Percentiles rank a stretch among this genome's conserved stretches.
Evolutionary conservation across 2,329 filamentous ascomycete genomes (phyloP).

Genomic region (Clarireedia paspali): DNA sequence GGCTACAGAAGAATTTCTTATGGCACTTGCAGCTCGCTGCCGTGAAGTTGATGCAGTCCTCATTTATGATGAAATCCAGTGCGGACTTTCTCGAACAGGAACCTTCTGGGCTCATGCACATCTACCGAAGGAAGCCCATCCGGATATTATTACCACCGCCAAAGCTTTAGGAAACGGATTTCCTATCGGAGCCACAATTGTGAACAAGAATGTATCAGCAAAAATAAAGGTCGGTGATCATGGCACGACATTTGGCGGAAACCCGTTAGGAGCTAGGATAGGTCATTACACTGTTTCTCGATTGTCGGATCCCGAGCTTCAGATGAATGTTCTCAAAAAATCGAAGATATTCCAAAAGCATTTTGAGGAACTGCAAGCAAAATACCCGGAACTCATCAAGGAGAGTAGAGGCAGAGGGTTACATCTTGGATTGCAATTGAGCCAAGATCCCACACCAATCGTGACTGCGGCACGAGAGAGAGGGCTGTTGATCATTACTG

Average conservation of each 20-base stretch:
- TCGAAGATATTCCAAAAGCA: constrained; percentile 50
- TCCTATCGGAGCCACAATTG: constrained; percentile 78
- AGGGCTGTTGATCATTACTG: constrained; percentile 84
- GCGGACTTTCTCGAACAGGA: constrained; percentile 81
- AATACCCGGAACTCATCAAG: constrained; percentile 62
- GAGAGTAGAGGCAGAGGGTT: constrained; percentile 80
- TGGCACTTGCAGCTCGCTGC: constrained; percentile 76
- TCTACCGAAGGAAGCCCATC: constrained; percentile 73
- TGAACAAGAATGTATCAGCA: constrained; percentile 53
- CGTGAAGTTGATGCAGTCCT: constrained; percentile 81
- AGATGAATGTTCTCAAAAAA: constrained; percentile 63
- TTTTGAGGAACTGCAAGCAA: constrained; percentile 47
- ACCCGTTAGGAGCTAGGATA: constrained; percentile 60
- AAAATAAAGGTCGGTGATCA: constrained; percentile 61
- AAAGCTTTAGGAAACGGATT: constrained; percentile 97
- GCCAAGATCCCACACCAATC: constrained; percentile 62
- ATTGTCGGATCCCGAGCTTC: constrained; percentile 63
- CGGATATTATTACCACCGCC: constrained; percentile 87
- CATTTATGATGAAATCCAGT: constrained; percentile 97
- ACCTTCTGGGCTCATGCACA: constrained; percentile 79
- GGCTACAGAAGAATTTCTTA: constrained; percentile 74
- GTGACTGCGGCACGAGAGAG: constrained; percentile 81
- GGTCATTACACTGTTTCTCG: constrained; percentile 79
- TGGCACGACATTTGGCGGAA: constrained; percentile 69
- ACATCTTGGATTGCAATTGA: constrained; percentile 80